Percentiles rank a stretch among this genome's conserved stretches.
phyloP scores from a whole-genome alignment of 2,329 filamentous ascomycete species.

The Ustilaginoidea virens region DNA sequence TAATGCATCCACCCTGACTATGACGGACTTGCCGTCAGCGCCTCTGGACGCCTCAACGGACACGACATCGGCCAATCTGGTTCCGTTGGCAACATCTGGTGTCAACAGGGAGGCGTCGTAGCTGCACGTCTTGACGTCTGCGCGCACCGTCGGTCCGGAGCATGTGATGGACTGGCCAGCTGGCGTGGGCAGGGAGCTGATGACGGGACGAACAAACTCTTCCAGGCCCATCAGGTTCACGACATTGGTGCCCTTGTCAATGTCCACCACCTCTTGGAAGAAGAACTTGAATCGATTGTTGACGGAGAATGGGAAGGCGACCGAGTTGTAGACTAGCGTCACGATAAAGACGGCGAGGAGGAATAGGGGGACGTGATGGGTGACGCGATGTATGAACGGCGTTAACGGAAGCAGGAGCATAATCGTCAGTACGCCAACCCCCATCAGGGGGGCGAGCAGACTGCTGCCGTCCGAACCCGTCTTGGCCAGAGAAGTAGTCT shows the following conservation, averaged over 20 bases:
- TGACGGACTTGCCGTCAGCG: slow-evolving; percentile 31
- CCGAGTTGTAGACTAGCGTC: slow-evolving; percentile 73
- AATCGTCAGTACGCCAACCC: slow-evolving; percentile 51
- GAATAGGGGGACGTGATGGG: slow-evolving; percentile 66
- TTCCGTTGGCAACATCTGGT: slow-evolving; percentile 42
- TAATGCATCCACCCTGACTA: slow-evolving; percentile 49
- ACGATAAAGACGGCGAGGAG: slow-evolving; percentile 56
- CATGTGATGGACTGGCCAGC: slow-evolving; percentile 46
- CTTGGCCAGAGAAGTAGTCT: slow-evolving; percentile 59
- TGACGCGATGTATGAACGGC: slow-evolving; percentile 78
- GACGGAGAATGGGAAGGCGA: slow-evolving; percentile 75
- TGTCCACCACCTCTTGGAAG: slow-evolving; percentile 68
- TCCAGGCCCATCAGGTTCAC: slow-evolving; percentile 56
- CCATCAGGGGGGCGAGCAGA: slow-evolving; percentile 54
- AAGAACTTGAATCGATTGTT: slow-evolving; percentile 71
- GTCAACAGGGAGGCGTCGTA: slow-evolving; percentile 48
- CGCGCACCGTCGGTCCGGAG: slow-evolving; percentile 18
- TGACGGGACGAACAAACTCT: slow-evolving; percentile 50
- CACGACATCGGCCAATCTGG: slow-evolving; percentile 41
- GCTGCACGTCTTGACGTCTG: slow-evolving; percentile 44
- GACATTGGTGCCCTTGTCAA: slow-evolving; percentile 54
- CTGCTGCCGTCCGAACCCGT: slow-evolving; percentile 73
- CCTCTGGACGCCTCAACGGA: slow-evolving; percentile 30
- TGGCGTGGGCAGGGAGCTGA: slow-evolving; percentile 55
- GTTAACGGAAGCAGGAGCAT: slow-evolving; percentile 60